Percentiles rank a stretch among this genome's conserved stretches.
phyloP scores from a whole-genome alignment of 2,329 filamentous ascomycete genomes.

The Thermomyces lanuginosus region DNA sequence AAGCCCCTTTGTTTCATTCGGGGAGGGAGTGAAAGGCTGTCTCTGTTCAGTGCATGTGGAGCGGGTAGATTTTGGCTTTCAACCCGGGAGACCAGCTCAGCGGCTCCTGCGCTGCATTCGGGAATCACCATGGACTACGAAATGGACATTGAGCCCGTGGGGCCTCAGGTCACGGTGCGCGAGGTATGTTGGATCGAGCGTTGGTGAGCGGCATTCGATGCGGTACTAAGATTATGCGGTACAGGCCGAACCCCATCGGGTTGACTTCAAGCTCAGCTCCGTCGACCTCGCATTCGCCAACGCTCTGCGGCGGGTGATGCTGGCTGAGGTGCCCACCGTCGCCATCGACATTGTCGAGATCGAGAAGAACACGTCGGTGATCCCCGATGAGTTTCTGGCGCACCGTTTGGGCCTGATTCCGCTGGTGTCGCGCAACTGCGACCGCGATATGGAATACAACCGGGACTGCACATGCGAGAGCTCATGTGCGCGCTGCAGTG shows the following conservation, averaged over 20 bases:
- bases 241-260: constrained; percentile 62
- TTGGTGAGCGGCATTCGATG: no score
- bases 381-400: constrained; percentile 89
- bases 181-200: no score
- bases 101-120: constrained; percentile 10
- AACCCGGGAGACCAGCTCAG: no score
- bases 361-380: constrained; percentile 81
- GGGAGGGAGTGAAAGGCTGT: no score
- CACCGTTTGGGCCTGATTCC: constrained; percentile 85
- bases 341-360: constrained; percentile 92
- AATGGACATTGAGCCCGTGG: constrained; percentile 33
- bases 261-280: constrained; percentile 82
- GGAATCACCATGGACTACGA: constrained; percentile 26
- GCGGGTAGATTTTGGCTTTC: no score
- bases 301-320: constrained; percentile 74
- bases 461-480: constrained; percentile 95
- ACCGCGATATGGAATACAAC: constrained; percentile 63
- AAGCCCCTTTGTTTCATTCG: no score
- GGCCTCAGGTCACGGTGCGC: constrained; percentile 33
- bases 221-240: background rate
- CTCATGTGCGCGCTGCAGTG: constrained; percentile 81
- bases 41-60: no score
- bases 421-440: constrained; percentile 67
- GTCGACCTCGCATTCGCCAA: constrained; percentile 88
- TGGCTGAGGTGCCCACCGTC: constrained; percentile 85